Evolutionary conservation across 2,329 filamentous ascomycete genomes (phyloP), one percentile per base, ranked within the genome.

Genomic region (Neurospora sp.): DNA sequence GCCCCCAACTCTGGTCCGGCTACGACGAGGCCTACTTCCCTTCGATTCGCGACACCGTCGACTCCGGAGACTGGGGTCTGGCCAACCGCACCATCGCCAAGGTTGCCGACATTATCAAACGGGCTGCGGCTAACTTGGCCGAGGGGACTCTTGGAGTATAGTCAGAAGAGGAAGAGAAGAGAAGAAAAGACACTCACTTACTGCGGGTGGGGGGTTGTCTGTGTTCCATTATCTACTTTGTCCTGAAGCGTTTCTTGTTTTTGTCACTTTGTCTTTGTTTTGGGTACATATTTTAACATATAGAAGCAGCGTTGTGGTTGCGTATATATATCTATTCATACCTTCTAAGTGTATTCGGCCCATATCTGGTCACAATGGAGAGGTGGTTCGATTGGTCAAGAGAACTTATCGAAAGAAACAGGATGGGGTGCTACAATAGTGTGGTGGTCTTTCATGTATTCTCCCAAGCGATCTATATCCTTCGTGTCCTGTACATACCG

Each of bases 41-140:
- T 0, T 90, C 90, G n/a, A 91, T 97, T 70, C 86, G 93, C 70
- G 94, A 97, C 76, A 89, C 91, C 9, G 84, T 97, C 52, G 87
- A 91, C 72, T 86, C 84, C 4, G 86, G 87, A 36, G 87, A 97
- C 75, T 94, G 91, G 91, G 82, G 81, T 1, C 79, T 87, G 13
- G 91, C 91, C 3, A 88, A 91, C 76, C 80, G 83, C 69, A 87
- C 91, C 77, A 85, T 96, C 38, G 83, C 90, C 73, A 93, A 90
- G 79, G 90, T 92, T 33, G 91, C 93, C 1, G 82, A 81, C 11
- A 89, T 93, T 66, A 81, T 97, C 69, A 83, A 82, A 68, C 80
- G 82, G 68, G 93, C 93, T 38, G 87, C 85, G 0, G 74, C 75
- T 2, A 74, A 74, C 33, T 66, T 78, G 39, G 67, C 68, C 6